Conservation (phyloP, 1,284 basidiomycete genomes). For the Moesziomyces aphidis region DNA sequence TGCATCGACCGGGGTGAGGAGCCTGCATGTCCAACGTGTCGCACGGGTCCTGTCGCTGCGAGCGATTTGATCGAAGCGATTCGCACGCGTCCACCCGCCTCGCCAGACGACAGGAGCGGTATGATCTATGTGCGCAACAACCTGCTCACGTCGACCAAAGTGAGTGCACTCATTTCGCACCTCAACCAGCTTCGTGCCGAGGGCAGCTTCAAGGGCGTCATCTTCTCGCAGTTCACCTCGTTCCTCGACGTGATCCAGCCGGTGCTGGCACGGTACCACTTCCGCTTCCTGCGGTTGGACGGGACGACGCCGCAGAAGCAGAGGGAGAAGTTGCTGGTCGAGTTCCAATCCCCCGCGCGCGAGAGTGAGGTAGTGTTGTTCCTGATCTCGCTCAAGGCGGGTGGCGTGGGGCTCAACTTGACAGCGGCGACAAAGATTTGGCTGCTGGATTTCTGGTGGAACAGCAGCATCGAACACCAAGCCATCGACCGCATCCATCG, state of each 20-base stretch:
- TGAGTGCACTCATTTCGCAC: slow-evolving; percentile 78
- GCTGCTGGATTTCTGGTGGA: slow-evolving; percentile 67
- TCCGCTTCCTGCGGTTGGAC: slow-evolving; percentile 74
- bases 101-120: neutral
- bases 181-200: slow-evolving; percentile 74
- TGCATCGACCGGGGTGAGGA: slow-evolving; percentile 77
- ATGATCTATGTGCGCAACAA: slow-evolving; percentile 74
- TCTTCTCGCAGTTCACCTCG: slow-evolving; percentile 69
- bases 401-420: slow-evolving; percentile 80
- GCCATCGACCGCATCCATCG: slow-evolving; percentile 76
- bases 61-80: slow-evolving; percentile 73
- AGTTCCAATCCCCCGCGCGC: slow-evolving; percentile 79
- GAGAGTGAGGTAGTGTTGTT: slow-evolving; percentile 79
- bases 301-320: slow-evolving; percentile 91
- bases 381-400: slow-evolving; percentile 90
- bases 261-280: slow-evolving; percentile 45
- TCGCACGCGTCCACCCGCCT: slow-evolving; percentile 58
- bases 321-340: slow-evolving; percentile 79
- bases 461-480: slow-evolving; percentile 77
- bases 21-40: slow-evolving; percentile 68
- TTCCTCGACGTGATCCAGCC: slow-evolving; percentile 67
- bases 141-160: slow-evolving; percentile 87
- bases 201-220: slow-evolving; percentile 65
- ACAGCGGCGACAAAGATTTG: slow-evolving; percentile 64
- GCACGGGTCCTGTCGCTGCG: slow-evolving; percentile 70